Conservation (phyloP, 169 alveolate genomes). For the Cryptosporidium andersoni region DNA sequence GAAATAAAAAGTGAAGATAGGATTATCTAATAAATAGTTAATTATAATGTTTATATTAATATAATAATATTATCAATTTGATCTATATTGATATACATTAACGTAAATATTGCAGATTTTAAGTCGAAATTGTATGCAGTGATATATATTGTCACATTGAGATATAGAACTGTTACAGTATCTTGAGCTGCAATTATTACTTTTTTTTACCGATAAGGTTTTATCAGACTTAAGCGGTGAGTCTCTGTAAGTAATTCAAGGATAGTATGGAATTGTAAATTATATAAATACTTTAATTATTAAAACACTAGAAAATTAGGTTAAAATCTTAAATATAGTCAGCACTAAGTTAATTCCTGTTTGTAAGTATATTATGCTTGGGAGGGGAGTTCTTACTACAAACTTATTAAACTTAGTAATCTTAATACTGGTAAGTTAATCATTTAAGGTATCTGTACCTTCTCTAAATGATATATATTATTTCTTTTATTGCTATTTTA, state of each 20-base stretch:
- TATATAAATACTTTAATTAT: background rate
- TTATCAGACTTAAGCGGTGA: too few relatives aligned
- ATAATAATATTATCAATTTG: too few relatives aligned
- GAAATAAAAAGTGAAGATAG: too few relatives aligned
- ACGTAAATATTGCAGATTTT: too few relatives aligned
- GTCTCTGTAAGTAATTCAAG: background rate
- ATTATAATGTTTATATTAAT: too few relatives aligned
- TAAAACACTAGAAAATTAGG: background rate
- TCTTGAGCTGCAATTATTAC: too few relatives aligned
- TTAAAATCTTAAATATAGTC: background rate
- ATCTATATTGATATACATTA: too few relatives aligned
- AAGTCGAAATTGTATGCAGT: too few relatives aligned
- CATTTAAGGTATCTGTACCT: background rate
- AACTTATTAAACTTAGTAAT: conserved; percentile 46
- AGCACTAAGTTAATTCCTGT: background rate
- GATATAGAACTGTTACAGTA: too few relatives aligned
- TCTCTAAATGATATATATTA: background rate
- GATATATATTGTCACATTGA: too few relatives aligned
- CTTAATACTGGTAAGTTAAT: conserved; percentile 46
- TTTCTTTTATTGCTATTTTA: background rate
- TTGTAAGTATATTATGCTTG: conserved; percentile 17
- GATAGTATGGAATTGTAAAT: background rate
- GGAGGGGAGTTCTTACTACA: conserved; percentile 50
- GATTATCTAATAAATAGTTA: too few relatives aligned
- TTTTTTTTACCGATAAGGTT: too few relatives aligned